A percentile compares a stretch with the other conserved stretches of the same genome.
phyloP scores from a whole-genome alignment of 768 basidiomycete species.

The Calocera cornea region DNA sequence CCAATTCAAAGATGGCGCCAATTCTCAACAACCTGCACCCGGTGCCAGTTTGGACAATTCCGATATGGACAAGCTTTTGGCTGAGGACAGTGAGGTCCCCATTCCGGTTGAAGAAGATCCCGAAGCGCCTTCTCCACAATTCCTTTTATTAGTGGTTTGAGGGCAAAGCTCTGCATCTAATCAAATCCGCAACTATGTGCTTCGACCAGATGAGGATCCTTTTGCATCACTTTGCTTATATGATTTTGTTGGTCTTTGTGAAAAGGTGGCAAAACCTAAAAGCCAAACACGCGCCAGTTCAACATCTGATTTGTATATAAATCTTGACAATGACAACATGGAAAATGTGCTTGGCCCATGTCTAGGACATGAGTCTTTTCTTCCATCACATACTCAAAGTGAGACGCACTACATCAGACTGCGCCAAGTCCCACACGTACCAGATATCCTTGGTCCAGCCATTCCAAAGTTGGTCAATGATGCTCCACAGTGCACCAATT shows the following conservation, averaged over 20 bases:
- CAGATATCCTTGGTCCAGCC: slow-evolving; percentile 26
- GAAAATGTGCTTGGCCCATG: not conserved
- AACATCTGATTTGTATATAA: not conserved
- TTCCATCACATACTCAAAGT: slow-evolving; percentile 20
- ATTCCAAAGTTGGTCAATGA: slow-evolving; percentile 24
- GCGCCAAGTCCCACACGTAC: slow-evolving; percentile 13
- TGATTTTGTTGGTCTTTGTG: slow-evolving; percentile 22
- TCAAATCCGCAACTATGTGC: slow-evolving; percentile 7
- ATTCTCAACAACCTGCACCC: slow-evolving; percentile 14
- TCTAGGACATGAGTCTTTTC: too few relatives aligned
- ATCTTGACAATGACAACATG: not conserved
- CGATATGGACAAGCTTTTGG: too few relatives aligned
- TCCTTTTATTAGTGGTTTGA: slow-evolving; percentile 13
- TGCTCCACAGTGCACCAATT: slow-evolving; percentile 12
- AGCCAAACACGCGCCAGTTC: too few relatives aligned
- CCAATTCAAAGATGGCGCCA: slow-evolving; percentile 13
- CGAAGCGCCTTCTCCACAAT: too few relatives aligned
- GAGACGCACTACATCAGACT: slow-evolving; percentile 16
- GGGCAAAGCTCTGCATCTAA: slow-evolving; percentile 23
- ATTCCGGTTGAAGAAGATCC: too few relatives aligned
- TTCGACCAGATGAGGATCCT: not conserved
- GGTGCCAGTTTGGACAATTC: not conserved
- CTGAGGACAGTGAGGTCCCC: too few relatives aligned
- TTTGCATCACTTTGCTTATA: slow-evolving; percentile 19
- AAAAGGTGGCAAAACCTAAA: slow-evolving; percentile 14